Percentiles rank a stretch among this genome's conserved stretches.
phyloP scores from a whole-genome alignment of 2,329 filamentous ascomycete species.

The Ceratocystiopsis brevicomis region DNA sequence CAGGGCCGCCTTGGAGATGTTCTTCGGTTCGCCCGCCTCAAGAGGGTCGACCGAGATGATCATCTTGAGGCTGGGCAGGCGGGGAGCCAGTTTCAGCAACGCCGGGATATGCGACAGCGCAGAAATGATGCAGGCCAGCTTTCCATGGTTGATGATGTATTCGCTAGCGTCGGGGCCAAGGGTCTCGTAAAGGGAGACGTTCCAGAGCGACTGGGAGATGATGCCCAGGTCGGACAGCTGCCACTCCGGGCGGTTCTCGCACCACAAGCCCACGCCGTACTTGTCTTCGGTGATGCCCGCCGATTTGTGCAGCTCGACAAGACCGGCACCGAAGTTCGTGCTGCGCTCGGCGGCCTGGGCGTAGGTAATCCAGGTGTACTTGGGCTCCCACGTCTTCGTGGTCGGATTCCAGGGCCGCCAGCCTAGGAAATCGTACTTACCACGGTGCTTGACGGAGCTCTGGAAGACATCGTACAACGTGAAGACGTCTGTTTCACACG shows the following conservation, averaged over 20 bases:
- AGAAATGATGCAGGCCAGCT: conserved; percentile 55
- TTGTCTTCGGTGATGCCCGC: conserved; percentile 46
- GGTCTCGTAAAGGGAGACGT: conserved; percentile 91
- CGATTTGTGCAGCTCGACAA: conserved; percentile 64
- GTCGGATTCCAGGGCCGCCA: conserved; percentile 58
- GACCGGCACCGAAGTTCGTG: conserved; percentile 67
- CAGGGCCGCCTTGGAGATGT: conserved; percentile 61
- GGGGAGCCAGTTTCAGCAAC: conserved; percentile 60
- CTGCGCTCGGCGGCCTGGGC: conserved; percentile 58
- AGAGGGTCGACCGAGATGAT: conserved; percentile 77
- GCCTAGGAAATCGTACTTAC: conserved; percentile 59
- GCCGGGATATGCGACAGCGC: conserved; percentile 66
- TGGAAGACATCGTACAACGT: conserved; percentile 75
- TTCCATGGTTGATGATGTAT: conserved; percentile 86
- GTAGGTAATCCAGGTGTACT: conserved; percentile 73
- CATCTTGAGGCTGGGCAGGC: conserved; percentile 63
- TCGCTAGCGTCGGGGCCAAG: conserved; percentile 80
- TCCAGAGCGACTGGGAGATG: conserved; percentile 72
- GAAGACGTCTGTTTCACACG: conserved; percentile 48
- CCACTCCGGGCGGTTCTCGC: conserved; percentile 77
- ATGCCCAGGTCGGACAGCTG: conserved; percentile 79
- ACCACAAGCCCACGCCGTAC: conserved; percentile 68
- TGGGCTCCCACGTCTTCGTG: conserved; percentile 52
- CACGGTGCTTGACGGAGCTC: conserved; percentile 37
- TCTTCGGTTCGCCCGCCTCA: conserved; percentile 56